Percentiles rank a stretch among this genome's conserved stretches.
Conservation (phyloP, 2,329 filamentous ascomycete species). For the Neobulgaria alba region DNA sequence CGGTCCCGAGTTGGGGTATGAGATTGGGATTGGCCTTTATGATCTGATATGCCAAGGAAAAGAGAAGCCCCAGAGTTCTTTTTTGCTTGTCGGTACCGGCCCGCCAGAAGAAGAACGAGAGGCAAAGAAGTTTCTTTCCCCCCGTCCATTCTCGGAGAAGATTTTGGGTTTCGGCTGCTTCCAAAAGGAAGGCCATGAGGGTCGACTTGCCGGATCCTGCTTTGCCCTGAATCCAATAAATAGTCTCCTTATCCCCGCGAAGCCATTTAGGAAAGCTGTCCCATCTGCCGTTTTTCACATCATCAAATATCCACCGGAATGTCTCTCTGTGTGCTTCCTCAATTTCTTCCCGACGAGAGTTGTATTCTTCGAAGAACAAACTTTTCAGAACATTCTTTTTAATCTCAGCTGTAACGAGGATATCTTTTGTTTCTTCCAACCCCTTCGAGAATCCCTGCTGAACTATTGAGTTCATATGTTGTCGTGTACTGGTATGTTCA, state of each 20-base stretch:
- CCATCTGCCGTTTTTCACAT: neutral
- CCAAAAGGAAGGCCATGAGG: conserved; percentile 14
- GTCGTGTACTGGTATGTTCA: too few species aligned
- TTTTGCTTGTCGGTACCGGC: conserved; percentile 25
- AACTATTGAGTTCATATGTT: too few species aligned
- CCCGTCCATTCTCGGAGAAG: conserved; percentile 24
- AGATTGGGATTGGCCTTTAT: neutral
- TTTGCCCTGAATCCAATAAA: conserved; percentile 18
- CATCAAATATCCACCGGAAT: conserved; percentile 8
- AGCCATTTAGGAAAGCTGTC: conserved; percentile 12
- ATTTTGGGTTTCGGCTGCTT: neutral
- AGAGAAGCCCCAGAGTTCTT: conserved; percentile 6
- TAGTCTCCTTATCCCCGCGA: too few species aligned
- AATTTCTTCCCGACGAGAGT: neutral
- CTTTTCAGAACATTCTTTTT: neutral
- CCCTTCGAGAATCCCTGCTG: too few species aligned
- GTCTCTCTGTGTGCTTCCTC: conserved; percentile 3
- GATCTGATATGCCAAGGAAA: conserved; percentile 1
- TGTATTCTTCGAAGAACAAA: neutral
- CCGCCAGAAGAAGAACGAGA: conserved; percentile 39
- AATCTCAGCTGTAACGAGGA: too few species aligned
- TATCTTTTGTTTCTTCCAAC: too few species aligned
- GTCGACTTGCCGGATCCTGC: conserved; percentile 14
- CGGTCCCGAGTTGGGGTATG: too few species aligned
- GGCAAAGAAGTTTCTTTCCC: conserved; percentile 14